These are phyloP conservation scores for Saturnispora saitoi DNA, from an alignment of 805 yeast genomes.

Conservation along the genomic window DNA sequence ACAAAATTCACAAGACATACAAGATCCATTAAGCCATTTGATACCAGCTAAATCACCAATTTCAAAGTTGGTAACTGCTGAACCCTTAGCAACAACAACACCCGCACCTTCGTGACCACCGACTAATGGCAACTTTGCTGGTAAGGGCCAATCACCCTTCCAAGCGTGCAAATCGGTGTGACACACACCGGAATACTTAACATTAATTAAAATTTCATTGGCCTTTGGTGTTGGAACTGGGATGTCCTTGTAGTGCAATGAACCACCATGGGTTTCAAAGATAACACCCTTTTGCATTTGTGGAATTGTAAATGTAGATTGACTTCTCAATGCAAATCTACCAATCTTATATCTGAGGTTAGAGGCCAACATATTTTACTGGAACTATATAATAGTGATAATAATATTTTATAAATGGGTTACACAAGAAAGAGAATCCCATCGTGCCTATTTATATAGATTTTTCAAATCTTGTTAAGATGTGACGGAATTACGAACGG, in stretches of 20 bases:
- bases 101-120: constrained; percentile 77
- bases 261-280: constrained; percentile 58
- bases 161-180: constrained; percentile 71
- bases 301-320: constrained; percentile 38
- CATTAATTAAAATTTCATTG: constrained; percentile 54
- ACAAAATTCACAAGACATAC: constrained; percentile 58
- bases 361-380: constrained; percentile 17
- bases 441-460: too few species aligned
- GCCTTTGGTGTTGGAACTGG: constrained; percentile 64
- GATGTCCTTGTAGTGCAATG: constrained; percentile 58
- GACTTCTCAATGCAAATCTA: constrained; percentile 19
- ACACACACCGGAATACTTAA: constrained; percentile 68
- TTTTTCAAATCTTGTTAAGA: too few species aligned
- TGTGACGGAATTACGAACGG: too few species aligned
- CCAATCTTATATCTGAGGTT: constrained; percentile 14
- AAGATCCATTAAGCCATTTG: constrained; percentile 63
- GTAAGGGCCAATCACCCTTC: constrained; percentile 66
- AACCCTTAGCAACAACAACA: constrained; percentile 56
- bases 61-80: constrained; percentile 49
- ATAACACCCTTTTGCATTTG: constrained; percentile 62
- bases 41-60: constrained; percentile 61
- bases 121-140: constrained; percentile 48
- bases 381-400: background rate
- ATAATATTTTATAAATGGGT: background rate
- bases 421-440: background rate